Evolutionary conservation across 768 basidiomycete species (phyloP).

Genomic region (Xerocomus potaroensis): DNA sequence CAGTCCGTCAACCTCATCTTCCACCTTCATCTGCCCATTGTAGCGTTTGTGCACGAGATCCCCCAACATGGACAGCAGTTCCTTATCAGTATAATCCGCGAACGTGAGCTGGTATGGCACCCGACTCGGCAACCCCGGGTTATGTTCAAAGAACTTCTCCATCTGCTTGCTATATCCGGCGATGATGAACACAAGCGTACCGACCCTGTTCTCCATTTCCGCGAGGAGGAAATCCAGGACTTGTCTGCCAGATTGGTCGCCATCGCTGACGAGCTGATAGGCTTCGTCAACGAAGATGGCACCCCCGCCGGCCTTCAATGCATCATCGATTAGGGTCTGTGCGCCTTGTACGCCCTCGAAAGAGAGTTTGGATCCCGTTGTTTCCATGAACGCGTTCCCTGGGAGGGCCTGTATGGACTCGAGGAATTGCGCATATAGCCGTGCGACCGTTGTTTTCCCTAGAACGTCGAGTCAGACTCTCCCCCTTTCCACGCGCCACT

Average conservation of each 20-base stretch:
- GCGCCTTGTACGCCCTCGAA: slow-evolving; percentile 52
- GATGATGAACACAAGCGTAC: slow-evolving; percentile 61
- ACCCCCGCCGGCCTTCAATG: slow-evolving; percentile 56
- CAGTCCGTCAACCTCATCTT: slow-evolving; percentile 50
- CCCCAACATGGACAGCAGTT: slow-evolving; percentile 54
- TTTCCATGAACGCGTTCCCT: slow-evolving; percentile 54
- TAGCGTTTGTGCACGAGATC: slow-evolving; percentile 44
- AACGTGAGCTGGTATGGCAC: slow-evolving; percentile 60
- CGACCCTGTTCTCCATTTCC: slow-evolving; percentile 70
- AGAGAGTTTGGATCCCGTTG: slow-evolving; percentile 57
- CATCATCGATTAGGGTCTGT: slow-evolving; percentile 48
- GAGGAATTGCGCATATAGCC: slow-evolving; percentile 61
- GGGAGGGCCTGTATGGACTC: slow-evolving; percentile 53
- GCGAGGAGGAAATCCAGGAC: slow-evolving; percentile 69
- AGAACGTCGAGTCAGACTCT: neutral
- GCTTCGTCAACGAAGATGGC: slow-evolving; percentile 72
- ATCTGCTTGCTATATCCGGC: slow-evolving; percentile 70
- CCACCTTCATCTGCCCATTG: slow-evolving; percentile 47
- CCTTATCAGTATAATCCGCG: slow-evolving; percentile 54
- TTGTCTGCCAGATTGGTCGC: slow-evolving; percentile 45
- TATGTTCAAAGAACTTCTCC: slow-evolving; percentile 76
- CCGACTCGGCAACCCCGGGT: slow-evolving; percentile 65
- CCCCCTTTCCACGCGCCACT: neutral
- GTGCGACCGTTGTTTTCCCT: slow-evolving; percentile 72
- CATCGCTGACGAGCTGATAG: slow-evolving; percentile 55